Conservation (phyloP, 257 asterid genomes). For the Anisodus acutangulus region DNA sequence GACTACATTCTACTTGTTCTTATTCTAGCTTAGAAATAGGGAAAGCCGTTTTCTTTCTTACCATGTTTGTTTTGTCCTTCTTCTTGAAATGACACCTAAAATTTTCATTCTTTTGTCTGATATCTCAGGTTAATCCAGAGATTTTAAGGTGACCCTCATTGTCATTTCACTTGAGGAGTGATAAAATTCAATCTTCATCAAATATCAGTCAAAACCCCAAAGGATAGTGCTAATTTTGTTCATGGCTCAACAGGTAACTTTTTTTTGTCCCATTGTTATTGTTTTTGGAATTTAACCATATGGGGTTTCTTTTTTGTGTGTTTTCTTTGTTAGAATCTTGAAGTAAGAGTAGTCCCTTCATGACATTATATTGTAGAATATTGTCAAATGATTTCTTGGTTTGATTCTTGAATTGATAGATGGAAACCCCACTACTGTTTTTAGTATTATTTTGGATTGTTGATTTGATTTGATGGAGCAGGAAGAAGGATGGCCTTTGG, state of each 20-base stretch:
- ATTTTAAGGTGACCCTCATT: constrained; percentile 11
- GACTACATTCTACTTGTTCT: constrained; percentile 32
- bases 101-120: constrained; percentile 13
- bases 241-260: constrained; percentile 41
- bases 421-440: constrained; percentile 17
- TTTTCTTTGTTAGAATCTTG: neutral
- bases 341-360: neutral
- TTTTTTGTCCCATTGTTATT: neutral
- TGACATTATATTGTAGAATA: neutral
- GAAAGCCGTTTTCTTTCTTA: neutral
- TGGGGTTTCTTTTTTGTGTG: neutral
- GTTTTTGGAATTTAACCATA: neutral
- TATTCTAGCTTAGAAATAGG: neutral
- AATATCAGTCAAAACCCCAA: constrained; percentile 24
- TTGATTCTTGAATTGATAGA: constrained; percentile 23
- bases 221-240: constrained; percentile 18
- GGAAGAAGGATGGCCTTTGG: constrained; percentile 68
- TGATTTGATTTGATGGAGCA: constrained; percentile 43
- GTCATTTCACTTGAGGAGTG: neutral
- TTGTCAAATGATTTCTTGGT: neutral
- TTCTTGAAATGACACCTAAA: constrained; percentile 29
- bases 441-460: neutral
- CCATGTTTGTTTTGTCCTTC: constrained; percentile 13
- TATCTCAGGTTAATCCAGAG: constrained; percentile 22
- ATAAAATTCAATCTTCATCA: constrained; percentile 2